Evolutionary conservation across 257 asterid species (phyloP), one percentile per base, ranked within the genome.

Genomic region (Forsythia viridissima): DNA sequence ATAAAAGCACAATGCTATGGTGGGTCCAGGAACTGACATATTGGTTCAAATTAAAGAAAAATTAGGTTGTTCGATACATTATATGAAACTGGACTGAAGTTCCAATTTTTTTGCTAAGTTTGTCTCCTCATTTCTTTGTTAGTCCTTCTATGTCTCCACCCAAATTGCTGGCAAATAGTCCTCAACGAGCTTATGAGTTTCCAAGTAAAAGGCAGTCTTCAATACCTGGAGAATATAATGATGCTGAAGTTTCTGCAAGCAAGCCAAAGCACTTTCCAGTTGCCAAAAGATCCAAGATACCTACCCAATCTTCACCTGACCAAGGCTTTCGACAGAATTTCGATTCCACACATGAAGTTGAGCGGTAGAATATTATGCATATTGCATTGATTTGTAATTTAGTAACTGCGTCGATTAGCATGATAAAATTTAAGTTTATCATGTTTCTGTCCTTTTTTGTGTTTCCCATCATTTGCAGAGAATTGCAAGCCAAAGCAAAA

Each of bases 401-500:
- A 61, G 52, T 51, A 30, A 59, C 40, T 81, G 59, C 52, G 73
- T 68, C 38, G 24, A 30, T n/a, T 75, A 20, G 24, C 37, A 59
- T 67, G 72, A 80, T 76, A 46, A 79, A 75, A 20, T 73, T 73
- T 46, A 41, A 21, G 43, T 46, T 80, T 34, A 51, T 73, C 30
- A 21, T 74, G 30, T 61, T 59, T 43, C 73, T 65, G 41, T 59
- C 55, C 52, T 82, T 52, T 80, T 20, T 80, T 77, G 70, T 79
- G 38, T 80, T 82, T 52, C 77, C 30, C 79, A 46, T 76, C 12
- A 71, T 85, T 73, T 70, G 30, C 84, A 95, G 99, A 85, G 99
- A 95, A 87, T 67, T 86, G 78, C 85, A 85, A 43, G 97, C 97
- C 85, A 95, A 92, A 86, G 97, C 97, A 82, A 93, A 93, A 85